Evolutionary conservation across 768 basidiomycete species (phyloP).

Genomic region (Mycena olivaceomarginata): DNA sequence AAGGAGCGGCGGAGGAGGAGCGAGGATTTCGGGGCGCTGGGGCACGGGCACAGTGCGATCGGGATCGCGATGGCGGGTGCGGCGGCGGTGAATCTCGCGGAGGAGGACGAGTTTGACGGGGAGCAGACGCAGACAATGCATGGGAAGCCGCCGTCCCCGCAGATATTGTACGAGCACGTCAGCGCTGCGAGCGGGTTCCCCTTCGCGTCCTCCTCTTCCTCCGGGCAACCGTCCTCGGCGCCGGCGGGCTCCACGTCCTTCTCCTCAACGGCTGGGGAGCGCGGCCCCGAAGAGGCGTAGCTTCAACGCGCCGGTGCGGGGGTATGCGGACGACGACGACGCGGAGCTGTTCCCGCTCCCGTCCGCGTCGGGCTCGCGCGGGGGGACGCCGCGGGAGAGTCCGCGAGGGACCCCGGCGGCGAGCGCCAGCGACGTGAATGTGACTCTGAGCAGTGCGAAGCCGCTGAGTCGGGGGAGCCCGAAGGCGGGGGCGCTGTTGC

Average conservation of each 20-base stretch:
- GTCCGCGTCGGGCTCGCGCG: slow-evolving; percentile 23
- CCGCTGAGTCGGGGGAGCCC: not conserved
- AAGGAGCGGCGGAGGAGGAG: slow-evolving; percentile 39
- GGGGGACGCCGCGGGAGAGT: slow-evolving; percentile 18
- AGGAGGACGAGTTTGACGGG: slow-evolving; percentile 12
- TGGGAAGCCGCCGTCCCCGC: slow-evolving; percentile 19
- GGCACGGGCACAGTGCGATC: not conserved
- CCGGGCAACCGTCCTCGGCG: not conserved
- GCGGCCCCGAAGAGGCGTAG: not conserved
- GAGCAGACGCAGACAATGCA: not conserved
- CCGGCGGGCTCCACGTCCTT: not conserved
- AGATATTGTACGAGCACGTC: not conserved
- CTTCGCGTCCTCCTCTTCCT: not conserved
- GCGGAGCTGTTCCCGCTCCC: slow-evolving; percentile 44
- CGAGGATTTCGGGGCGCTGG: not conserved
- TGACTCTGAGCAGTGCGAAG: not conserved
- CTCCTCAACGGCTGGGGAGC: not conserved
- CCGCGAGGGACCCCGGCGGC: slow-evolving; percentile 29
- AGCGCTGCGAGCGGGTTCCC: not conserved
- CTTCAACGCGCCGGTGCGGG: slow-evolving; percentile 6
- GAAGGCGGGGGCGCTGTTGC: slow-evolving; percentile 22
- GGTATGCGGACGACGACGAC: slow-evolving; percentile 42
- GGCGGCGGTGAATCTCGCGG: not conserved
- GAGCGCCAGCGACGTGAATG: slow-evolving; percentile 30
- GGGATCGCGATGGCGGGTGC: not conserved